Evolutionary conservation across 1,284 basidiomycete genomes (phyloP).

Genomic region (Pseudozyma tsukubaensis): DNA sequence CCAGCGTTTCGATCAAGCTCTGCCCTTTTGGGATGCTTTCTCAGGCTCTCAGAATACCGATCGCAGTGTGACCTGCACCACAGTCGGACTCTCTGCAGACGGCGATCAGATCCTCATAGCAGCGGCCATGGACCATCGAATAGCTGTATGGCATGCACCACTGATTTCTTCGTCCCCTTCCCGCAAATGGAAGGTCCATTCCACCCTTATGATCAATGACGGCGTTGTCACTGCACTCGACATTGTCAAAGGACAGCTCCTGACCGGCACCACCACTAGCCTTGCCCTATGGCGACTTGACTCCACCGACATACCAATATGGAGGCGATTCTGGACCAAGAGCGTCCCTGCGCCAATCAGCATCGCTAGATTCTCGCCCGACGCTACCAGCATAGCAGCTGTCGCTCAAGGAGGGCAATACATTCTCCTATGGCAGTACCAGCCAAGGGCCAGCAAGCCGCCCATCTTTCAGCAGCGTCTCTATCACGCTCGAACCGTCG

Average conservation of each 20-base stretch:
- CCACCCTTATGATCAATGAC: conserved; percentile 44
- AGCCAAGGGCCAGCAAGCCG: conserved; percentile 22
- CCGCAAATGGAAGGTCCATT: conserved; percentile 51
- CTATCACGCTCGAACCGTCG: conserved; percentile 40
- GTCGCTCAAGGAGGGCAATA: conserved; percentile 35
- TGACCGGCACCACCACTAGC: conserved; percentile 31
- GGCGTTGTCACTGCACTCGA: conserved; percentile 39
- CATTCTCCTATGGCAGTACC: conserved; percentile 45
- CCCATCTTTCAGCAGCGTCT: conserved; percentile 38
- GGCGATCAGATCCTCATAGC: conserved; percentile 28
- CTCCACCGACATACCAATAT: conserved; percentile 36
- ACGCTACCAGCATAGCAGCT: conserved; percentile 47
- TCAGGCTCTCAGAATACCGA: conserved; percentile 40
- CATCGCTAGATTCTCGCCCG: conserved; percentile 40
- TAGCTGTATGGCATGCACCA: conserved; percentile 43
- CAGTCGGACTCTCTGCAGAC: conserved; percentile 23
- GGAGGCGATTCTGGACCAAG: conserved; percentile 47
- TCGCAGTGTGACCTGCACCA: conserved; percentile 26
- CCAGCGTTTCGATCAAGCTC: conserved; percentile 42
- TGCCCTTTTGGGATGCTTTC: conserved; percentile 55
- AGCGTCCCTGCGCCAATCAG: conserved; percentile 27
- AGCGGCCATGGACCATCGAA: conserved; percentile 46
- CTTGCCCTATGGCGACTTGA: conserved; percentile 49
- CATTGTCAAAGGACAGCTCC: conserved; percentile 30
- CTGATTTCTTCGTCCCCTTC: conserved; percentile 18